Evolutionary conservation across 495 filamentous ascomycete species (phyloP).

Genomic region (Trypethelium eluteriae): DNA sequence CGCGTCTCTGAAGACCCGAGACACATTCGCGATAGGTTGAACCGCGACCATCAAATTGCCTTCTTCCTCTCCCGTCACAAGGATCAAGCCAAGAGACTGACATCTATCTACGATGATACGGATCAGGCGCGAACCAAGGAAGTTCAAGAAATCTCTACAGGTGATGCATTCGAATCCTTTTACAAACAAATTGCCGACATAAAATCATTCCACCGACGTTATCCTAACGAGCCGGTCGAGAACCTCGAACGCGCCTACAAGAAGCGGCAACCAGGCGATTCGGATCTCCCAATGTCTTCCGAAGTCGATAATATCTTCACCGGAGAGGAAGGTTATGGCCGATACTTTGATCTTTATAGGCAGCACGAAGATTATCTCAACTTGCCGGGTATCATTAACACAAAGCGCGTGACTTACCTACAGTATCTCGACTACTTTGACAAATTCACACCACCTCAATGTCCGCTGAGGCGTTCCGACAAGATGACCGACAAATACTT

Average conservation of each 20-base stretch:
- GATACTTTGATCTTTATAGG: conserved; percentile 77
- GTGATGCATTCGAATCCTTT: conserved; percentile 87
- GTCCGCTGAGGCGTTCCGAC: conserved; percentile 63
- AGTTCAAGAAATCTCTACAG: conserved; percentile 72
- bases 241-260: conserved; percentile 91
- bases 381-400: conserved; percentile 55
- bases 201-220: conserved; percentile 79
- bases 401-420: conserved; percentile 72
- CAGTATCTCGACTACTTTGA: conserved; percentile 90
- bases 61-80: conserved; percentile 80
- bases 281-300: conserved; percentile 44
- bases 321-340: conserved; percentile 85
- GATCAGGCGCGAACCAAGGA: conserved; percentile 65
- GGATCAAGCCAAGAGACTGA: conserved; percentile 68
- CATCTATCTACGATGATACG: conserved; percentile 78
- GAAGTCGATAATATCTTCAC: conserved; percentile 89
- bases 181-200: conserved; percentile 74
- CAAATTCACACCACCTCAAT: conserved; percentile 63
- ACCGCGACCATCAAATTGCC: conserved; percentile 85
- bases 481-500: conserved; percentile 91
- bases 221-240: conserved; percentile 90
- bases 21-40: conserved; percentile 78
- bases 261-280: conserved; percentile 57
- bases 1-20: conserved; percentile 79
- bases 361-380: conserved; percentile 87